Base-by-base conservation (phyloP, 2,329 filamentous ascomycete genomes). In the Phialophora macrospora region DNA sequence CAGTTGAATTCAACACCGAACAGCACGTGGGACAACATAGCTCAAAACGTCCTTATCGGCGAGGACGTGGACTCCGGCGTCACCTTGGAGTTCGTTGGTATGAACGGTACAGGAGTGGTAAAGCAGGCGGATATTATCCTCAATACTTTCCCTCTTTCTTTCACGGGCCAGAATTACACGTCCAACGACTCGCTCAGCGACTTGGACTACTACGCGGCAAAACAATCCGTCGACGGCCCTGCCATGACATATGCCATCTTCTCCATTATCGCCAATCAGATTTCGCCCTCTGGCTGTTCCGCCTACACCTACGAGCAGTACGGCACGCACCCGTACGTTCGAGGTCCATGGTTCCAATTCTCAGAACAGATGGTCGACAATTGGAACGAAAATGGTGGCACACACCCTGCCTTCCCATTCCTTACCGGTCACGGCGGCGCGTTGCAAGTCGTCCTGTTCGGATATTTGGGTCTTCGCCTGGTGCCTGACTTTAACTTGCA, bases 201-300 rank as follows among this genome's bases (percentile, higher is more conserved):
- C 69, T 76, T 90, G 22, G 86, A 90, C 70, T 91, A 90, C 72
- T 90, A 91, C 72, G 88, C 89, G 4, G 85, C 85, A 52, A 88
- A 87, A 62, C 88, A 91, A 75, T 89, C 87, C 0, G 78, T 84
- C 1, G 83, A 90, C 69, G 89, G 89, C 0, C 89, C 89, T 0
- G 89, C 85, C 2, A 91, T 91, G 89, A 91, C 89, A 1, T 91
- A 89, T 75, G 86, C 86, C 9, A 86, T 89, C 9, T 90, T 90
- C 75, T 85, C 86, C 55, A 85, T 90, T 55, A 85, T 87, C 32
- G 88, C 88, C 14, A 89, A 88, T 63, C 81, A 86, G 55, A 80
- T 90, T 11, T 87, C 86, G 0, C 85, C 84, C 1, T 88, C 87
- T 2, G 89, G 89, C 2, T 91, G 89, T 74, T 86, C 88, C 1